Evolutionary conservation across 2,329 filamentous ascomycete genomes (phyloP).

Genomic region (Sporothrix curviconia): DNA sequence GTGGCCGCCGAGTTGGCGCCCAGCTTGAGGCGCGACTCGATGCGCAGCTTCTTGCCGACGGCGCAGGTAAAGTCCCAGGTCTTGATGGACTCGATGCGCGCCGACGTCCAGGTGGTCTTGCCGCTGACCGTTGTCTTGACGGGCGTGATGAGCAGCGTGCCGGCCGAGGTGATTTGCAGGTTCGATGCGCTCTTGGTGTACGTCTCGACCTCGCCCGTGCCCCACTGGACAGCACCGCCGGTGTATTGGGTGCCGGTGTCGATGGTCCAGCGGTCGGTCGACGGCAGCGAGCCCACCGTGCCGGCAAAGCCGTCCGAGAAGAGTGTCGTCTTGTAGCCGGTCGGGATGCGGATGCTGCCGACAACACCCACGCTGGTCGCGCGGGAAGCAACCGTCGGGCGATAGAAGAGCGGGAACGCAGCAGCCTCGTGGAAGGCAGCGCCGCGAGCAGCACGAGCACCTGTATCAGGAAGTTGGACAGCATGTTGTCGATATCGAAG

Average conservation of each 20-base stretch:
- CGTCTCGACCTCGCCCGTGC: conserved; percentile 41
- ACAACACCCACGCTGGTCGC: conserved; percentile 12
- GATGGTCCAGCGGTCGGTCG: conserved; percentile 36
- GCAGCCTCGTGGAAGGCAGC: not conserved
- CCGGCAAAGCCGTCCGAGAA: conserved; percentile 26
- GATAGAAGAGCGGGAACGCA: conserved; percentile 13
- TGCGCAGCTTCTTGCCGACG: conserved; percentile 29
- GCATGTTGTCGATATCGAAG: not conserved
- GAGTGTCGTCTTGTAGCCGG: conserved; percentile 26
- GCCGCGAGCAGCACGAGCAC: conserved; percentile 11
- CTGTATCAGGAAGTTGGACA: conserved; percentile 1
- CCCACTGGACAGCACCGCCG: conserved; percentile 41
- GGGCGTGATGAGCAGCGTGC: conserved; percentile 32
- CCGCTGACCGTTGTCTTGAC: conserved; percentile 20
- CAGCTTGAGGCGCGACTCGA: conserved; percentile 35
- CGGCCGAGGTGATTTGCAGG: conserved; percentile 31
- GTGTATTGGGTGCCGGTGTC: conserved; percentile 41
- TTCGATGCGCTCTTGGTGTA: conserved; percentile 38
- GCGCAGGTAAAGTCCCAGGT: conserved; percentile 31
- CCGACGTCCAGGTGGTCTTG: conserved; percentile 35
- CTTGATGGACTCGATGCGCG: conserved; percentile 35
- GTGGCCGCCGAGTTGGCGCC: conserved; percentile 22
- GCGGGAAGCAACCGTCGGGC: conserved; percentile 1
- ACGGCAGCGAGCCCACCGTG: conserved; percentile 28
- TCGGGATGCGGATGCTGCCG: conserved; percentile 14